Percentiles rank a stretch among this genome's conserved stretches.
Evolutionary conservation across 1,284 basidiomycete species (phyloP).

Genomic region (Trichosporon faecale): DNA sequence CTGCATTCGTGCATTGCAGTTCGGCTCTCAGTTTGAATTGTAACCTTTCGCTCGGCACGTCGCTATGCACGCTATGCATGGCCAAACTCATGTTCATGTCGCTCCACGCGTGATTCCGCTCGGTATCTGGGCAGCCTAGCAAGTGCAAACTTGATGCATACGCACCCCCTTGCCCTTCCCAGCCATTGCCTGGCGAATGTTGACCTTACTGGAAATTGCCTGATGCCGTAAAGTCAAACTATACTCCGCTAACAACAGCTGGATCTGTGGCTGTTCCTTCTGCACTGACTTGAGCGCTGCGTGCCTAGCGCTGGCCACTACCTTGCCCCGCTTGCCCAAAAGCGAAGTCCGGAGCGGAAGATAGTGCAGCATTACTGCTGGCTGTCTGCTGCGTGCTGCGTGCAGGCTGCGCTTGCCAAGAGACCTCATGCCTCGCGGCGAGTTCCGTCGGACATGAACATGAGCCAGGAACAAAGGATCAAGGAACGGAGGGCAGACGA

Average conservation of each 20-base stretch:
- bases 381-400: background rate
- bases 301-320: too few relatives aligned
- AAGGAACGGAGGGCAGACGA: background rate
- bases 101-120: background rate
- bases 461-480: background rate
- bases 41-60: background rate
- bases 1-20: background rate
- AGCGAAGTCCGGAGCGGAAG: background rate
- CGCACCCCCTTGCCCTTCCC: too few relatives aligned
- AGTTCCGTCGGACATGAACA: background rate
- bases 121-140: background rate
- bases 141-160: background rate
- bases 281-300: too few relatives aligned
- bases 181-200: background rate
- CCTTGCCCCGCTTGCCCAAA: too few relatives aligned
- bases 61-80: background rate
- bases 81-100: too few relatives aligned
- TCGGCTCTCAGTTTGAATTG: background rate
- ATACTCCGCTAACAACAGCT: background rate
- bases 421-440: too few relatives aligned
- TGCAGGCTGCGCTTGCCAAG: background rate
- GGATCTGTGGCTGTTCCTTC: background rate
- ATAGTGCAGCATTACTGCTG: background rate
- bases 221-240: constrained; percentile 1
- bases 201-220: background rate